A percentile compares a stretch with the other conserved stretches of the same genome.
These are phyloP conservation scores for Erodium chrysanthum DNA, from an alignment of 441 rosid species.

Conservation along the genomic window DNA sequence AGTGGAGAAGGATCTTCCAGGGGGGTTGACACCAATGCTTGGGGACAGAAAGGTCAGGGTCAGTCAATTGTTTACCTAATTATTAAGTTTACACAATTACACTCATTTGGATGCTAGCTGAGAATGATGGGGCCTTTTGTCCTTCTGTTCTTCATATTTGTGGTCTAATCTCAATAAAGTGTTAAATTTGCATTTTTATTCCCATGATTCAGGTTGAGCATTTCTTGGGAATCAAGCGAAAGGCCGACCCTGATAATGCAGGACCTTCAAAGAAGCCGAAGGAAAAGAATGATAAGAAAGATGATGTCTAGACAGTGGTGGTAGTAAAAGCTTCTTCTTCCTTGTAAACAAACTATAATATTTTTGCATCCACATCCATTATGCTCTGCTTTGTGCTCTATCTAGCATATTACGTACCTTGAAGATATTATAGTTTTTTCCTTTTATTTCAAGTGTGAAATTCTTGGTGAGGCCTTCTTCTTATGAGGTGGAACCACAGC, in stretches of 20 bases:
- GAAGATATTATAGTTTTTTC: not conserved
- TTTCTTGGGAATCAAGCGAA: conserved; percentile 86
- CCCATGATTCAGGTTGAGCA: conserved; percentile 64
- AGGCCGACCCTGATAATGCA: conserved; percentile 42
- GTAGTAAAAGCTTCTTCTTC: not conserved
- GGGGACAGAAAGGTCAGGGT: conserved; percentile 96
- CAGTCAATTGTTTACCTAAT: conserved; percentile 19
- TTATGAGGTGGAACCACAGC: not conserved
- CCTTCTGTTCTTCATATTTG: no score
- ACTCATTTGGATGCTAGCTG: not conserved
- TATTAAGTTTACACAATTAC: not conserved
- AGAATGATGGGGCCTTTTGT: not conserved
- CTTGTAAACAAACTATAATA: not conserved
- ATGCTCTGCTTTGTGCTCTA: not conserved
- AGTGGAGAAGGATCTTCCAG: conserved; percentile 79
- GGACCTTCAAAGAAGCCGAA: conserved; percentile 52
- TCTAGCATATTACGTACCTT: no score
- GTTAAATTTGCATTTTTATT: not conserved
- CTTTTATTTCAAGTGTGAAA: not conserved
- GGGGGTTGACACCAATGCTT: conserved; percentile 93
- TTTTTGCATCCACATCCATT: not conserved
- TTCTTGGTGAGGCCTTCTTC: not conserved
- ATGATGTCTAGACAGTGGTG: no score
- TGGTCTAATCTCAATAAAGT: not conserved
- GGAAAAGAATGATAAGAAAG: conserved; percentile 20